Evolutionary conservation across 2,329 filamentous ascomycete genomes (phyloP).

Genomic region (Fonsecaea pedrosoi): DNA sequence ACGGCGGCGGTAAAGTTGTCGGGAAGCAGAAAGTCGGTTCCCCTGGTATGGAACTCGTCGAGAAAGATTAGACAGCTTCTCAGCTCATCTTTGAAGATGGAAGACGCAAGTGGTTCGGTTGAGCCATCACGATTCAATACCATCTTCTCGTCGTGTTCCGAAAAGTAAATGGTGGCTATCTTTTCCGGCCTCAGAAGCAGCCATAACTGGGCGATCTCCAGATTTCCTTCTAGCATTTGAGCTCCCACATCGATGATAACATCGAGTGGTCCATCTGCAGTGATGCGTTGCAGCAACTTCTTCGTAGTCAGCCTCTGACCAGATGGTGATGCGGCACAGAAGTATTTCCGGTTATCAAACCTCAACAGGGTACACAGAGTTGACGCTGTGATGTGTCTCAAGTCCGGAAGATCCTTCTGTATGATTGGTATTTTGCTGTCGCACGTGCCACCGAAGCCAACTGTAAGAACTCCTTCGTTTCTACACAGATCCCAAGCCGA

Average conservation of each 20-base stretch:
- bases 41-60: constrained; percentile 73
- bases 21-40: constrained; percentile 71
- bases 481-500: constrained; percentile 72
- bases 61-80: constrained; percentile 70
- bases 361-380: constrained; percentile 67
- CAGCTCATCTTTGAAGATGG: constrained; percentile 63
- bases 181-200: constrained; percentile 47
- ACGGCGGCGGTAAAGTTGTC: constrained; percentile 67
- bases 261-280: constrained; percentile 48
- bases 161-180: constrained; percentile 64
- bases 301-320: constrained; percentile 46
- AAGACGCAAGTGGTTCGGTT: constrained; percentile 57
- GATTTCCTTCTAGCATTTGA: constrained; percentile 70
- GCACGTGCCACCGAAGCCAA: constrained; percentile 74
- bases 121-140: constrained; percentile 43
- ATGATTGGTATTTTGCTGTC: constrained; percentile 64
- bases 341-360: constrained; percentile 54
- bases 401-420: constrained; percentile 62
- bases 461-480: constrained; percentile 52
- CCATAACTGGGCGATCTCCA: constrained; percentile 62
- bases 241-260: constrained; percentile 76
- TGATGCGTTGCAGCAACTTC: constrained; percentile 56
- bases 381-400: constrained; percentile 70
- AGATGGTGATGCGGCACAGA: constrained; percentile 34
- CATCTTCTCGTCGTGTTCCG: constrained; percentile 42